Base-by-base conservation (phyloP, 2,329 filamentous ascomycete species). In the Aspergillus pseudotamarii region DNA sequence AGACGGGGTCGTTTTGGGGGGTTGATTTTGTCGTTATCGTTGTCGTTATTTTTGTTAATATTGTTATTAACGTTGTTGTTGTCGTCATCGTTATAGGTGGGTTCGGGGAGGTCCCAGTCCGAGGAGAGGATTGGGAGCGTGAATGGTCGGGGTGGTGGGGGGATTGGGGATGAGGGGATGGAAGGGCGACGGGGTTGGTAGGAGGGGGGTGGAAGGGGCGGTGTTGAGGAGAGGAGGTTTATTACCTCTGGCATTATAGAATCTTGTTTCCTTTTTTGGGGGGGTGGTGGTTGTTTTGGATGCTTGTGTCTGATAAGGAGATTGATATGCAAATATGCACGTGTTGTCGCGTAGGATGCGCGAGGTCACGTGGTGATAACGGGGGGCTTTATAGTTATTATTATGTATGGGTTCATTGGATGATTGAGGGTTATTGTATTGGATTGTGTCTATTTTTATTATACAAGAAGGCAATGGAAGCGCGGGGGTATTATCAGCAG, bases 171-270 rank as follows among this genome's bases (percentile, higher is more conserved):
- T 36, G 60, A 12, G 63, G 58, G 30, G 68, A 36, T 36, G 26
- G 50, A 32, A 55, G 59, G 60, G 59, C n/a, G 51, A 19, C 51
- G 51, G 16, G 57, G 60, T 63, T 62, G 63, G 57, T 60, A 41
- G 51, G 46, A 64, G 34, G 66, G 64, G 28, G 65, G 66, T 50
- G 64, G 68, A 11, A 64, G 66, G 50, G 64, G 68, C 10, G 60
- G 57, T 56, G 76, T 73, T 3, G 76, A 80, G 19, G 76, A 78
- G 26, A 80, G 51, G 8, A 80, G 70, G 61, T 74, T 69, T 59
- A 80, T 79, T 43, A 80, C 68, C 61, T 79, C 77, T 56, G 73
- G 75, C 78, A 80, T 80, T 41, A 41, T 41, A 19, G 16, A 6
- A n/a, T n/a, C 3, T n/a, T 14, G 16, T 9, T 2, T 4, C 21